These are phyloP conservation scores for Adansonia digitata DNA, from an alignment of 345 rosid species.

Conservation along the genomic window DNA sequence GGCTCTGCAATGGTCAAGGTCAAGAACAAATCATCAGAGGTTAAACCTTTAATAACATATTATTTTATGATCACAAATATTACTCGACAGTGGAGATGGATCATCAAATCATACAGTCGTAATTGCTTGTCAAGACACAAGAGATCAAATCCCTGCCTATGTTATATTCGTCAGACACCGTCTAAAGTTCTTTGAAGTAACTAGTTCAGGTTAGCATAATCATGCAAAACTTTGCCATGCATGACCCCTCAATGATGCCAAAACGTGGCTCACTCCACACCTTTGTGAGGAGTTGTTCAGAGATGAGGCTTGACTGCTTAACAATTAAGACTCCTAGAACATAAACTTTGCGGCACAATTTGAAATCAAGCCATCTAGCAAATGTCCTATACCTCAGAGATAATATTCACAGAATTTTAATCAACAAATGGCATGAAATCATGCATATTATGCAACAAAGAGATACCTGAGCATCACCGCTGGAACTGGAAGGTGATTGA, in stretches of 20 bases:
- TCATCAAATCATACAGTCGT: neutral
- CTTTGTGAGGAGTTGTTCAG: neutral
- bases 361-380: slow-evolving; percentile 6
- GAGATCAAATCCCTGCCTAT: neutral
- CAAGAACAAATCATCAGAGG: neutral
- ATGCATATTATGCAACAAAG: neutral
- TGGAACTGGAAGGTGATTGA: slow-evolving; percentile 93
- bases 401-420: neutral
- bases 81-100: slow-evolving; percentile 1
- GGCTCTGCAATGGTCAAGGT: slow-evolving; percentile 55
- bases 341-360: neutral
- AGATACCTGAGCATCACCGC: slow-evolving; percentile 84
- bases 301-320: neutral
- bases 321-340: neutral
- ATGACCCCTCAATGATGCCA: neutral
- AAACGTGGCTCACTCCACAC: neutral
- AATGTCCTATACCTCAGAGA: slow-evolving; percentile 7
- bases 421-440: neutral
- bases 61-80: neutral
- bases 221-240: neutral
- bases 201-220: neutral
- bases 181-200: neutral
- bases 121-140: neutral
- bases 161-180: neutral
- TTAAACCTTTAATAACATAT: neutral